Evolutionary conservation across 805 yeast species (phyloP).

Genomic region (Saccharomycopsis amapae): DNA sequence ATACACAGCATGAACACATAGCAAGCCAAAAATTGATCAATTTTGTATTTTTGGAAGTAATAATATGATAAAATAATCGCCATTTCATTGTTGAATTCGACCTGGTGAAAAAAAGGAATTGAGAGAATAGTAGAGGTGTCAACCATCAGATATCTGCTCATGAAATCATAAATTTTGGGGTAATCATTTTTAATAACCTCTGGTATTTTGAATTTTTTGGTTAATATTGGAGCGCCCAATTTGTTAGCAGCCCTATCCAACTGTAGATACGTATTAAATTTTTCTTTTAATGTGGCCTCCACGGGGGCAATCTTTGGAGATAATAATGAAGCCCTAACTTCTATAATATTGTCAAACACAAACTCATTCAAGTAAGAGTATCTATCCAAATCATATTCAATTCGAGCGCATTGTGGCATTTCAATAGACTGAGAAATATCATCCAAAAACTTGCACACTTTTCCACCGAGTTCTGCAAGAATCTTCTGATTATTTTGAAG

Average conservation of each 20-base stretch:
- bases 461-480: slow-evolving; percentile 2
- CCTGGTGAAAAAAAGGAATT: slow-evolving; percentile 48
- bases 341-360: slow-evolving; percentile 5
- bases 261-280: neutral
- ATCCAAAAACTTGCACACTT: slow-evolving; percentile 1
- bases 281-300: neutral
- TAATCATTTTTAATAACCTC: slow-evolving; percentile 37
- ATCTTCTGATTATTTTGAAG: slow-evolving; percentile 37
- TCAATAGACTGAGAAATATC: slow-evolving; percentile 6
- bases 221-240: slow-evolving; percentile 54
- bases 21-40: slow-evolving; percentile 7
- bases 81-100: slow-evolving; percentile 60
- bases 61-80: slow-evolving; percentile 47
- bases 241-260: slow-evolving; percentile 31
- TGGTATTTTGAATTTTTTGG: slow-evolving; percentile 51
- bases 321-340: slow-evolving; percentile 5
- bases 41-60: slow-evolving; percentile 27
- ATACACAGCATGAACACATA: slow-evolving; percentile 55
- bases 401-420: neutral
- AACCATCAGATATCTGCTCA: slow-evolving; percentile 52
- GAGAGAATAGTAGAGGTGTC: slow-evolving; percentile 41
- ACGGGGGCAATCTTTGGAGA: neutral
- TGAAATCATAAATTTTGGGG: slow-evolving; percentile 56
- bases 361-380: slow-evolving; percentile 4
- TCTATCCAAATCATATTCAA: neutral